Evolutionary conservation across 495 filamentous ascomycete species (phyloP).

Genomic region (Annulohypoxylon nitens): DNA sequence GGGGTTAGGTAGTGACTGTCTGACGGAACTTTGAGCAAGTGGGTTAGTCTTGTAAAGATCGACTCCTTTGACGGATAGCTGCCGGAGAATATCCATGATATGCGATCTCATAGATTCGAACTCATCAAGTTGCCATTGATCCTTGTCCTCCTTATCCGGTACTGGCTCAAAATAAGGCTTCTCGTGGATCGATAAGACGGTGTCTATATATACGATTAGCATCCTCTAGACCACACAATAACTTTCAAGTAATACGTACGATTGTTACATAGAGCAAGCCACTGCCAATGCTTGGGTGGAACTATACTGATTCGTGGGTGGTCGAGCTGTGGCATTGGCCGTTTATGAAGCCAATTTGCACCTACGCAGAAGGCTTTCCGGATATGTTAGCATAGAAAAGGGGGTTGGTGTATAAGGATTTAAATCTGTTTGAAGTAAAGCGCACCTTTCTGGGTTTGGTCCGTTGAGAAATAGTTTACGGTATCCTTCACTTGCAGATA

Average conservation of each 20-base stretch:
- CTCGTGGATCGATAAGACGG: constrained; percentile 83
- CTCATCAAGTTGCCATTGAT: constrained; percentile 51
- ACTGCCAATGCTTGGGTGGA: constrained; percentile 71
- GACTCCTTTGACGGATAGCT: constrained; percentile 68
- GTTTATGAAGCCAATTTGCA: constrained; percentile 81
- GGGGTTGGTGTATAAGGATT: background rate
- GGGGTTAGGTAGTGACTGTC: constrained; percentile 48
- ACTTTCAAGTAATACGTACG: constrained; percentile 58
- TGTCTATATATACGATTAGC: constrained; percentile 61
- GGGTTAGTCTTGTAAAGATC: constrained; percentile 57
- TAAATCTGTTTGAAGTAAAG: constrained; percentile 4
- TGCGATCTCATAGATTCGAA: constrained; percentile 74
- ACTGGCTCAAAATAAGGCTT: constrained; percentile 67
- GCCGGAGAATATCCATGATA: constrained; percentile 75
- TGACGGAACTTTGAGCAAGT: constrained; percentile 62
- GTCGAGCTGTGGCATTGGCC: constrained; percentile 48
- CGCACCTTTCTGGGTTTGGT: constrained; percentile 52
- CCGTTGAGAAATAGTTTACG: constrained; percentile 58
- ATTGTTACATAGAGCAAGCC: constrained; percentile 86
- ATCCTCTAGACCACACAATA: constrained; percentile 12
- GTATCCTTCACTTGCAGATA: constrained; percentile 52
- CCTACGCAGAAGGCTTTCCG: constrained; percentile 79
- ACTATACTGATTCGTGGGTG: constrained; percentile 48
- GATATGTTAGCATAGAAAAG: constrained; percentile 27
- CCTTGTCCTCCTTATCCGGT: constrained; percentile 51